Conservation (phyloP, 768 basidiomycete genomes). For the Cystobasidium ongulense region DNA sequence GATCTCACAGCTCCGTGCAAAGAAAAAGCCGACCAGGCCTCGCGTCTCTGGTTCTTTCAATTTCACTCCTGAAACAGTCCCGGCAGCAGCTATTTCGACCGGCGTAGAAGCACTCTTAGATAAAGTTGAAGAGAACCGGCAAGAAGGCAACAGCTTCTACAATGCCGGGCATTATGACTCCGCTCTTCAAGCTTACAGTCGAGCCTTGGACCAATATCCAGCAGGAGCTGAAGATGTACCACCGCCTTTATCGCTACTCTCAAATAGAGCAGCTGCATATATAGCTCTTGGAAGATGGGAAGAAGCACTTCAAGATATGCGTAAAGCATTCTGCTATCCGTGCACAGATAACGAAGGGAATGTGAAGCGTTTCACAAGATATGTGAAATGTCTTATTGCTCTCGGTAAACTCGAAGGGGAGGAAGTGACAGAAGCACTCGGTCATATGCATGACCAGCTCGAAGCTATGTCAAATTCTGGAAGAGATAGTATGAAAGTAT, state of each 20-base stretch:
- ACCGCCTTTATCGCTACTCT: slow-evolving; percentile 7
- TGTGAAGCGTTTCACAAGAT: slow-evolving; percentile 13
- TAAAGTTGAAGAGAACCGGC: neutral
- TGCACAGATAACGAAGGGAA: slow-evolving; percentile 14
- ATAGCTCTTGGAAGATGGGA: slow-evolving; percentile 9
- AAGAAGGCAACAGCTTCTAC: neutral
- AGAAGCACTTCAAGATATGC: slow-evolving; percentile 21
- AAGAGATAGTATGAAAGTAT: neutral
- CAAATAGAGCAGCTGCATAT: slow-evolving; percentile 25
- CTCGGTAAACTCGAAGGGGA: slow-evolving; percentile 8
- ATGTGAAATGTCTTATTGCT: slow-evolving; percentile 3
- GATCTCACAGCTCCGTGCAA: neutral
- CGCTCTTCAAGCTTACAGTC: neutral
- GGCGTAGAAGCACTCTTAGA: neutral
- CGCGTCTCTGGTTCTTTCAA: slow-evolving; percentile 9
- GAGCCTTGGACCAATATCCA: slow-evolving; percentile 6
- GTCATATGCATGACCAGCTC: slow-evolving; percentile 15
- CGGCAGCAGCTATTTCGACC: neutral
- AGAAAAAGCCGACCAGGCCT: neutral
- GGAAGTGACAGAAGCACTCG: neutral
- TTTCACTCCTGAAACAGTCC: neutral
- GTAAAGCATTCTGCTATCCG: slow-evolving; percentile 2
- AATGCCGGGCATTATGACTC: neutral
- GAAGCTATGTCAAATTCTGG: neutral
- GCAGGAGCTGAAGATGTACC: neutral